phyloP scores from a whole-genome alignment of 208 protist genomes.

The Wallacemonas sp. region DNA sequence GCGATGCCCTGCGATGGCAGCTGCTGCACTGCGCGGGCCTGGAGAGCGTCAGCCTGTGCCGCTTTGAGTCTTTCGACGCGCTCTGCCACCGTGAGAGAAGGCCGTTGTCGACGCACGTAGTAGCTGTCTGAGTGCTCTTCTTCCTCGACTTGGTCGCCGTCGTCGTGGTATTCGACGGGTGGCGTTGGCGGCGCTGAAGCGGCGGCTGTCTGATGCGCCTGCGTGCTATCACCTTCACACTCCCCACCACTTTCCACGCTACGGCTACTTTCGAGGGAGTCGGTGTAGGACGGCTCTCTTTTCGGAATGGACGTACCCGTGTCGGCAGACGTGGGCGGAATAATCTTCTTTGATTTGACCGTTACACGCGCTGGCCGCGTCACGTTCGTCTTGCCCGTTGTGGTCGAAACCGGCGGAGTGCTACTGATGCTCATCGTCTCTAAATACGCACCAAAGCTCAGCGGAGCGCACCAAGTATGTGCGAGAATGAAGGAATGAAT shows the following conservation, averaged over 20 bases:
- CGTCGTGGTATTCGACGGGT: neutral
- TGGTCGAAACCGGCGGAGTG: too few species aligned
- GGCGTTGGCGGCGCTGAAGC: too few species aligned
- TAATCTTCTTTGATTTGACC: neutral
- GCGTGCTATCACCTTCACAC: too few species aligned
- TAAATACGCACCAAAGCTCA: too few species aligned
- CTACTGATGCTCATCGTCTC: too few species aligned
- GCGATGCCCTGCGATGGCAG: constrained; percentile 47
- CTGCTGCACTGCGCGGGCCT: constrained; percentile 23
- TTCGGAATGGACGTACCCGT: neutral
- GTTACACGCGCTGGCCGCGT: neutral
- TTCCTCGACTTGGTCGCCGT: neutral
- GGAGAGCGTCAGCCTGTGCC: constrained; percentile 38
- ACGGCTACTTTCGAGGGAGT: neutral
- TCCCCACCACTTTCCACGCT: neutral
- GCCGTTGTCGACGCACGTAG: constrained; percentile 17
- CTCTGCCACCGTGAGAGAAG: constrained; percentile 49
- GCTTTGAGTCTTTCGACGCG: constrained; percentile 42
- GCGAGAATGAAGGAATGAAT: too few species aligned
- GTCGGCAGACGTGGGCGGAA: neutral
- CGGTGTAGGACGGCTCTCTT: neutral
- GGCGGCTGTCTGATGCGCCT: too few species aligned
- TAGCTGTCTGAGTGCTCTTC: constrained; percentile 24
- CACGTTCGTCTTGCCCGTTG: neutral
- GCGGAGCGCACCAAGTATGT: too few species aligned